Base-by-base conservation (phyloP, 257 asterid genomes). In the Capsicum baccatum region DNA sequence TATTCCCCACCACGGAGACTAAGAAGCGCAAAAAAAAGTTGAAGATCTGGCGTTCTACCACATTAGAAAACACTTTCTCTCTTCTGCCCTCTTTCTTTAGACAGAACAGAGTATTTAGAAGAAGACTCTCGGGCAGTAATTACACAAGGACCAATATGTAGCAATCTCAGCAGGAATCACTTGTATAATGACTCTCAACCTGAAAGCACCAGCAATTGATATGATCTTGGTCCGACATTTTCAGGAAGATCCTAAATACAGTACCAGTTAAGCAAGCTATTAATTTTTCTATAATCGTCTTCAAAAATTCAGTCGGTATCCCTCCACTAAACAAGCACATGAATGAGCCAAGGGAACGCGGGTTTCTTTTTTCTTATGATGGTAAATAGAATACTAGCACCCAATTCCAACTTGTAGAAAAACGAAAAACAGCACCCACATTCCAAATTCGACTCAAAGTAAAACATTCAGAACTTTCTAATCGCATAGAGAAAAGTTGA, bases 121-220 rank as follows among this genome's bases (percentile, higher is more conserved):
- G 76, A 68, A 68, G 26, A 15, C 11, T 68, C 76, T 68, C 76
- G 0, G 37, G 76, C 21, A 68, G 52, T 37, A 15, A 35, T 37
- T 14, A 68, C 6, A 68, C 12, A 68, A 68, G 52, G 76, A 68
- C 37, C 52, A 14, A 15, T 68, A 68, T 37, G 13, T 68, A 68
- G 52, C 47, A 62, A 67, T 35, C 74, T 67, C 76, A 35, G 17
- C 19, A 67, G 76, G 76, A 67, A 67, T 67, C 76, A 67, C 71
- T 67, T 37, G 50, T 67, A 67, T 67, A 15, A 69, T 39, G 54
- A 15, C 78, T 69, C 78, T 69, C 14, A 69, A 39, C 52, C 33
- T 69, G n/a, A 16, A 37, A 69, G 78, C 54, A 69, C 54, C 54
- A 69, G 55, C 54, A 69, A 68, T 16, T 39, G 26, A 69, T 15